Conservation (phyloP, 2,329 filamentous ascomycete genomes). For the Podosphaera fusca region DNA sequence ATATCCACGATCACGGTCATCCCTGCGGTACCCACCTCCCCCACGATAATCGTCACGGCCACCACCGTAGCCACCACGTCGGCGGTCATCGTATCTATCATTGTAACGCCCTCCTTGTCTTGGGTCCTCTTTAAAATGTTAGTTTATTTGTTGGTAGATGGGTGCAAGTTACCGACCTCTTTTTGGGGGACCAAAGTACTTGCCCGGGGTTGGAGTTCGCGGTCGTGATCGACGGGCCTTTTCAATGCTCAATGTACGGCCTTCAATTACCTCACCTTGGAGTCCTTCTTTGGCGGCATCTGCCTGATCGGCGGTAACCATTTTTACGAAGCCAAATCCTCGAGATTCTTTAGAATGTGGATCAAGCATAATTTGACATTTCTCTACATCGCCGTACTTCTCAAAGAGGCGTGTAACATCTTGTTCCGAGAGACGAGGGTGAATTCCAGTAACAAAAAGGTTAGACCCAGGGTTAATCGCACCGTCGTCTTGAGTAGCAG, state of each 20-base stretch:
- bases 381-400: slow-evolving; percentile 97
- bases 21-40: slow-evolving; percentile 19
- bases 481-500: slow-evolving; percentile 40
- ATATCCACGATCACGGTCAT: slow-evolving; percentile 20
- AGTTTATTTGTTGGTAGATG: slow-evolving; percentile 16
- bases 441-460: slow-evolving; percentile 95
- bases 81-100: slow-evolving; percentile 19
- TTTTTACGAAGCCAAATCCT: slow-evolving; percentile 98
- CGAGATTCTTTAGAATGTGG: slow-evolving; percentile 96
- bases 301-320: slow-evolving; percentile 83
- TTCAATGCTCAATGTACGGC: slow-evolving; percentile 90
- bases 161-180: slow-evolving; percentile 42
- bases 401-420: slow-evolving; percentile 91
- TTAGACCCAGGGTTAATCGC: slow-evolving; percentile 88
- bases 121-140: slow-evolving; percentile 26
- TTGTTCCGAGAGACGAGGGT: slow-evolving; percentile 69
- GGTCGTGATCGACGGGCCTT: slow-evolving; percentile 91
- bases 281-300: slow-evolving; percentile 92
- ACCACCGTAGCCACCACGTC: slow-evolving; percentile 17
- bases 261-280: slow-evolving; percentile 86
- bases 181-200: slow-evolving; percentile 98
- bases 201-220: slow-evolving; percentile 88
- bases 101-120: slow-evolving; percentile 21
- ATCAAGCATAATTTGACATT: slow-evolving; percentile 98
- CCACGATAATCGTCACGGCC: slow-evolving; percentile 11